Evolutionary conservation across 345 rosid species (phyloP), one percentile per base, ranked within the genome.

Genomic region (Citrus australasica): DNA sequence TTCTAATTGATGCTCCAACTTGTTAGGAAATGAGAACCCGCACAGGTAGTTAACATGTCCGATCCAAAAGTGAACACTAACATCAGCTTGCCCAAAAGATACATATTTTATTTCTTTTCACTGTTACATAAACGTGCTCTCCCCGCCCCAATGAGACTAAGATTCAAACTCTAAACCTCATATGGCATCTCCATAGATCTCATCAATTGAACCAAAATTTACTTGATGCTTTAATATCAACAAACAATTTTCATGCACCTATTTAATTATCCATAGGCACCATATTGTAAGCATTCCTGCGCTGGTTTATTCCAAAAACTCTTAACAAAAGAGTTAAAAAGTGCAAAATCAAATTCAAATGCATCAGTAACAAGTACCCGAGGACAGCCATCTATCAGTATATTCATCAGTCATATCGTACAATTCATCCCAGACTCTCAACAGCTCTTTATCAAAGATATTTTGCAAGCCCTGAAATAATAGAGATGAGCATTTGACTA

Each of bases 321-420:
- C 10, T 69, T 33, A 67, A 17, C 59, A 30, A 22, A 66, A 42
- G 32, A 32, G 42, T 63, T 25, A 30, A n/a, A 68, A 62, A 35
- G n/a, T 10, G 28, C 33, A 25, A 37, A 68, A 74, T 40, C 53
- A 46, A 46, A 7, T 46, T 37, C 9, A 28, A 73, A 61, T 16
- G 16, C 56, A 46, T 38, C 10, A 22, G 19, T 10, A 46, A 63
- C 56, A 48, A 63, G 6, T 84, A 91, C 98, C 98, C 1, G 98
- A 91, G 37, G 98, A 92, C 33, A 92, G 89, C 98, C 97, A 94
- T 76, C 76, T 80, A 66, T 91, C 97, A 28, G 98, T 94, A 78
- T 84, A 94, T 69, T 77, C 92, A 82, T 94, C 98, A 27, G 97
- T 94, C 79, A 82, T 74, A n/a, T 87, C 79, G 70, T 92, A 94